phyloP scores from a whole-genome alignment of 768 basidiomycete genomes.

The Cyathus striatus region DNA sequence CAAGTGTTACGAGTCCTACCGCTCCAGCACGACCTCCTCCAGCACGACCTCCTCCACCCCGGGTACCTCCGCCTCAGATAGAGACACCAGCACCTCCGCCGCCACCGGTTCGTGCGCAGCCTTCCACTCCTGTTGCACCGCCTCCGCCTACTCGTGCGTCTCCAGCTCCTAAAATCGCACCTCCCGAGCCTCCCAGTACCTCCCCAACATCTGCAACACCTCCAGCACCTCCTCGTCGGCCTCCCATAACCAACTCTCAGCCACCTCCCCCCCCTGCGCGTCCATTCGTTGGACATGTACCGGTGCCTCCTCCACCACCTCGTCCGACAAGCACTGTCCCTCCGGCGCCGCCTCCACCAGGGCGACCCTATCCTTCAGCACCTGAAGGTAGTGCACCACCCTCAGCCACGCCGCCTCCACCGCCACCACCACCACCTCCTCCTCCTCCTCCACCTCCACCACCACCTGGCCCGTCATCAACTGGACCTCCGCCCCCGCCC shows the following conservation, averaged over 20 bases:
- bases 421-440: constrained; percentile 29
- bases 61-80: constrained; percentile 21
- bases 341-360: constrained; percentile 29
- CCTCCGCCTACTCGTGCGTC: constrained; percentile 24
- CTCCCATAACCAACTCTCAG: constrained; percentile 22
- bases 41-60: constrained; percentile 22
- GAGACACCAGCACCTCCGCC: constrained; percentile 24
- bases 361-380: constrained; percentile 22
- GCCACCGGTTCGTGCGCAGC: constrained; percentile 25
- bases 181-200: constrained; percentile 31
- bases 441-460: constrained; percentile 31
- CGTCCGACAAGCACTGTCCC: constrained; percentile 12
- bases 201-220: constrained; percentile 18
- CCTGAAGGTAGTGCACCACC: too few species aligned
- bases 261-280: constrained; percentile 22
- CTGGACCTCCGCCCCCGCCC: constrained; percentile 22
- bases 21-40: constrained; percentile 24
- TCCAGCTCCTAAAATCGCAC: constrained; percentile 25
- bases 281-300: constrained; percentile 8
- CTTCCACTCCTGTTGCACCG: constrained; percentile 28
- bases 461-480: constrained; percentile 26
- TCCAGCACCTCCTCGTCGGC: constrained; percentile 33
- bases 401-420: too few species aligned
- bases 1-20: constrained; percentile 14
- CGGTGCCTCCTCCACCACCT: constrained; percentile 9